Base-by-base conservation (phyloP, 1,139 yeast species). In the Taphrina populina region DNA sequence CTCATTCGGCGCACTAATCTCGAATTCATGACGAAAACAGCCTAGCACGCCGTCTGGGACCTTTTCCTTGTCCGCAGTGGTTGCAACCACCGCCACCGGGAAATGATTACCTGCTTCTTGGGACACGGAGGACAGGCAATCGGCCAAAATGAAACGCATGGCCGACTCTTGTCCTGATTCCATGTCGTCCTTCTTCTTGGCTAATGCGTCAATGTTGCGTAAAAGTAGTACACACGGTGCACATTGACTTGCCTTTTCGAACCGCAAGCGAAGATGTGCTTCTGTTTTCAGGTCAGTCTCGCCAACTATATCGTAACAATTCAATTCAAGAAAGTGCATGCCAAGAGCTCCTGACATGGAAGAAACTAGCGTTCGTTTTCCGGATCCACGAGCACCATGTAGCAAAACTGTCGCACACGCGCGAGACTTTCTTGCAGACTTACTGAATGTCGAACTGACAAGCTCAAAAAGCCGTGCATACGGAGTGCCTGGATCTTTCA, bases 201-300 rank as follows among this genome's bases (percentile, higher is more conserved):
- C 82, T 23, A 92, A 68, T 0, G 79, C 79, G 61, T 90, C 97
- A 32, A 90, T 70, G 67, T 92, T 96, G 59, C 79, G 78, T 33
- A 90, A 67, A 57, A 78, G 78, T 1, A 90, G 72, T 1, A 86
- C 68, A 27, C 78, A 71, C 8, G 71, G 77, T 8, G 66, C 62
- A 56, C 80, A 74, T 29, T 71, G 62, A 53, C 74, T 69, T 24
- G 78, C 73, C 43, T 82, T 76, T 62, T 88, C 97, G 6, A 88
- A 73, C 63, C 83, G 81, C 1, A 96, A 97, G 54, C 80, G 72
- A 13, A 92, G 71, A 1, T 79, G 71, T 0, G 96, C 98, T 29
- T 92, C 73, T 0, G 94, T 85, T 66, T 88, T 88, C 46, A 82
- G 72, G 59, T 87, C 95, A 30, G 86, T 81, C 1, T 90, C 88